A percentile compares a stretch with the other conserved stretches of the same genome.
phyloP scores from a whole-genome alignment of 495 filamentous ascomycete species.

The Penicillium verhagenii region DNA sequence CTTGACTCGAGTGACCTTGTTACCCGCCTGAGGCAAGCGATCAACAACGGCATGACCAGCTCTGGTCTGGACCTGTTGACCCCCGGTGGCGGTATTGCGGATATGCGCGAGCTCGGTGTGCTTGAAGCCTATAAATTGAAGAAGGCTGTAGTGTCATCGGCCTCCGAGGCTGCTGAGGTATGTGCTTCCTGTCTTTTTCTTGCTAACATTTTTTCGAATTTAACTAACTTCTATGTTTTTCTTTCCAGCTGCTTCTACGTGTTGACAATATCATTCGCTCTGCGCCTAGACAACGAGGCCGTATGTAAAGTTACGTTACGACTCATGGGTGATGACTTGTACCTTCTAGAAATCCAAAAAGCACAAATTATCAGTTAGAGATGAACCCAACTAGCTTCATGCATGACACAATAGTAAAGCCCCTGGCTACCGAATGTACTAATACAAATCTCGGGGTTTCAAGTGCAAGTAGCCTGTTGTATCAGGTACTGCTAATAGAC shows the following conservation, averaged over 20 bases:
- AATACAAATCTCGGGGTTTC: too few relatives aligned
- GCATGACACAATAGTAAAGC: background rate
- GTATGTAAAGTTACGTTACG: slow-evolving; percentile 53
- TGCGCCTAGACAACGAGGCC: slow-evolving; percentile 71
- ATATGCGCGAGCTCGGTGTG: slow-evolving; percentile 96
- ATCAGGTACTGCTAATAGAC: too few relatives aligned
- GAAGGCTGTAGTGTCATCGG: slow-evolving; percentile 90
- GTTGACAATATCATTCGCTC: slow-evolving; percentile 86
- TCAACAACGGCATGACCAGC: slow-evolving; percentile 89
- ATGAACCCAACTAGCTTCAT: background rate
- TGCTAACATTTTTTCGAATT: background rate
- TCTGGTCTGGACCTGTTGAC: slow-evolving; percentile 87
- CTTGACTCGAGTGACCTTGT: slow-evolving; percentile 94
- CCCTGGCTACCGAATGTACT: too few relatives aligned
- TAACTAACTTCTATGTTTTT: slow-evolving; percentile 1
- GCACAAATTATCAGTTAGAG: background rate
- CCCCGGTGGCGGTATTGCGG: slow-evolving; percentile 88
- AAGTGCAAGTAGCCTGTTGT: too few relatives aligned
- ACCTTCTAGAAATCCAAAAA: slow-evolving; percentile 11
- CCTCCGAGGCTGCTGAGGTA: slow-evolving; percentile 95
- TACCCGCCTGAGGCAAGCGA: slow-evolving; percentile 83
- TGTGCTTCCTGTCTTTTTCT: background rate
- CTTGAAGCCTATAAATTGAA: slow-evolving; percentile 99
- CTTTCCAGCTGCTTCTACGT: slow-evolving; percentile 65
- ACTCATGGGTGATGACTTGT: slow-evolving; percentile 19